Evolutionary conservation across 768 basidiomycete species (phyloP), one percentile per base, ranked within the genome.

Genomic region (Trametes maxima): DNA sequence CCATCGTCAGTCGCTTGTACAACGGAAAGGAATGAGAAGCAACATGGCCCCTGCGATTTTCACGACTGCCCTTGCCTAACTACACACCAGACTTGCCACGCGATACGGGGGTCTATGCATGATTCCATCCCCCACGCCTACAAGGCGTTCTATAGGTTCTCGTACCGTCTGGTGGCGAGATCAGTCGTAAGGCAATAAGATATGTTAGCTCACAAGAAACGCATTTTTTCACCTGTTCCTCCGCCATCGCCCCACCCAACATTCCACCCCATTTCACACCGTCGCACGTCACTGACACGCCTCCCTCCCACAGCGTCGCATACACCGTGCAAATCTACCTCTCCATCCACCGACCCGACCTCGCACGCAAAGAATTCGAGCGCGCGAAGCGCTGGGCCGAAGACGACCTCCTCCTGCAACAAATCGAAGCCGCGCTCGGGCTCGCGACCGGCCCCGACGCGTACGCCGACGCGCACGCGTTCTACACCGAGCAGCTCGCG

Each of bases 321-420:
- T 75, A 94, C 45, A 85, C 90, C 48, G 86, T 90, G 13, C 92
- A 96, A 70, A 85, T 96, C 52, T 92, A 94, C 71, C 85, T 98
- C 39, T 92, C 92, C n/a, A 92, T 95, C 59, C 84, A 91, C 72
- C 88, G 95, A 43, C 79, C 88, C 36, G 94, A 92, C 76, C 83
- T 95, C 40, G 95, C 95, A 25, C 90, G 87, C 75, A 90, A 87
- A 69, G 89, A 92, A 68, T 89, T 92, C 70, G 88, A 91, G 35
- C 82, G 86, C 22, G 90, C 92, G 24, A 90, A 94, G 74, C 83
- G 82, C 54, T 92, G 87, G 81, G 91, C 91, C 7, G 94, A 95
- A 71, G 95, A 97, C 72, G 90, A 94, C 69, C 83, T 94, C 17
- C 82, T 98, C 39, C 78, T 98, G 19, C 94, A 96, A 70, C 83